Evolutionary conservation across 139 green algal species (phyloP), one percentile per base, ranked within the genome.

Genomic region (Nannochloris sp.): DNA sequence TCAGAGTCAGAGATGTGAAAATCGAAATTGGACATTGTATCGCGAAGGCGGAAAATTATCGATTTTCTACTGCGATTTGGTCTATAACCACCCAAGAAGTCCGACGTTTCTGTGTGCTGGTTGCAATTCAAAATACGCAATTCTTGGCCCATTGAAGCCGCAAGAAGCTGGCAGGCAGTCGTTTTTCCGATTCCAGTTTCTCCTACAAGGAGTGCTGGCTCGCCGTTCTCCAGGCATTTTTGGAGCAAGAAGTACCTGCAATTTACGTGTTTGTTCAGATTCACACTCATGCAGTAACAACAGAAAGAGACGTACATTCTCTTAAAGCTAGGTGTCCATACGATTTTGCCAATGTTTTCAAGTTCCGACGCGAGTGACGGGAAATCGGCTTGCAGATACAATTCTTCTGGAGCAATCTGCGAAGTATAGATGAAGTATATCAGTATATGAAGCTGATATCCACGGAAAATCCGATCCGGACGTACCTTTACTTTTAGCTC

Each of bases 51-150:
- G 10, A 11, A 20, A 55, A 55, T 11, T n/a, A 55, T 55, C 33
- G 20, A 40, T 14, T 66, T 44, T 20, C 36, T 43, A 23, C 10
- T 23, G n/a, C 65, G 56, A 61, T 79, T 79, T 23, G 92, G 92
- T 5, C 92, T 58, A 69, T 91, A 98, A 6, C 92, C 88, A 25
- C 94, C 94, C 53, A 99, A 69, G 66, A 99, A 96, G 83, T 99
- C 94, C 0, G 84, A 87, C 5, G 91, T 89, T 77, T 99, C 94
- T 3, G 94, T 97, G 84, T 97, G 91, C 77, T 97, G 89, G 79
- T 97, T 96, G 84, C 94, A 98, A 78, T 98, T 98, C 68, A 98
- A 67, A 44, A 96, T 95, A 61, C 90, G 86, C 63, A 99, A 79
- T 14, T 63, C 66, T 73, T 92, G 89, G 28, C 73, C 78, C 6